phyloP scores from a whole-genome alignment of 2,329 filamentous ascomycete genomes.

The Herpomyces periplanetae region DNA sequence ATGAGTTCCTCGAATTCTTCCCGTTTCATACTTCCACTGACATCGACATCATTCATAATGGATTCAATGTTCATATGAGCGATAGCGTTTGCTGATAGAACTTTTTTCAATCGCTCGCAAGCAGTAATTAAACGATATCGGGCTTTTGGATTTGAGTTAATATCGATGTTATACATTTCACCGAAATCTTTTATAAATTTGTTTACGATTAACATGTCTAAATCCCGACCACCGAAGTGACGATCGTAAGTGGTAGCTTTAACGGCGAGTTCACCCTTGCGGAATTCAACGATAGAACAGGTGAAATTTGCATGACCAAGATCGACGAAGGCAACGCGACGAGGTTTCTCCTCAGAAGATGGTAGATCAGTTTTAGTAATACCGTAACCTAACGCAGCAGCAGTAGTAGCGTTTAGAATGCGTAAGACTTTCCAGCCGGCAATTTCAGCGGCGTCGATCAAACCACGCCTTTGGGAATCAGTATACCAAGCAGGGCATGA shows the following conservation, averaged over 20 bases:
- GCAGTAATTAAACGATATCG: slow-evolving; percentile 48
- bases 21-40: slow-evolving; percentile 51
- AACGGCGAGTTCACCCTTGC: slow-evolving; percentile 76
- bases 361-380: slow-evolving; percentile 93
- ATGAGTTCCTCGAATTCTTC: slow-evolving; percentile 77
- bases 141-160: slow-evolving; percentile 59
- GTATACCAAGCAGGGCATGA: slow-evolving; percentile 92
- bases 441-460: slow-evolving; percentile 72
- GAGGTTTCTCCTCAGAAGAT: slow-evolving; percentile 50
- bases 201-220: slow-evolving; percentile 15
- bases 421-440: slow-evolving; percentile 68
- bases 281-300: slow-evolving; percentile 70
- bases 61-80: slow-evolving; percentile 89
- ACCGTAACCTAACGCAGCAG: slow-evolving; percentile 72
- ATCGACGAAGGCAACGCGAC: slow-evolving; percentile 63
- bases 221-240: slow-evolving; percentile 86
- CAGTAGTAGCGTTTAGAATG: slow-evolving; percentile 90
- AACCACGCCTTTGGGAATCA: slow-evolving; percentile 50
- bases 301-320: slow-evolving; percentile 92
- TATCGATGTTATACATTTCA: slow-evolving; percentile 89
- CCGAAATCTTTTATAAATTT: slow-evolving; percentile 42
- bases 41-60: slow-evolving; percentile 89
- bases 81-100: slow-evolving; percentile 69
- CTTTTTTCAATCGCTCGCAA: slow-evolving; percentile 93
- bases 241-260: slow-evolving; percentile 72